Conservation (phyloP, 176 grass and related monocot species). For the Thalia dealbata region DNA sequence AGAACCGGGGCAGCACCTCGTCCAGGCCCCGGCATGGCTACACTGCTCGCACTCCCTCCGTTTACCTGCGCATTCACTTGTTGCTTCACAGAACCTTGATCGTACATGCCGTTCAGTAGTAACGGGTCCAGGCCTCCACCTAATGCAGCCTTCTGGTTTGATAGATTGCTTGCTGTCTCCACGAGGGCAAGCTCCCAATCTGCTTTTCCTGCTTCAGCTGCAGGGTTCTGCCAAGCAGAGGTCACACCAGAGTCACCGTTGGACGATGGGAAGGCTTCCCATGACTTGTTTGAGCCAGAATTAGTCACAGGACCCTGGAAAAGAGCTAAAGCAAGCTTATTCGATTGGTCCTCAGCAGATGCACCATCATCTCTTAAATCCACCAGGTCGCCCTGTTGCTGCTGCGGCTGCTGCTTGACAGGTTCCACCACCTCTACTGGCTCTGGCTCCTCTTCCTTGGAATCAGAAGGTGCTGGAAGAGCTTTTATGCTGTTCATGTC, state of each 20-base stretch:
- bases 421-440: too few species aligned
- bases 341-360: too few species aligned
- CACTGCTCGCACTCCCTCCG: conserved; percentile 61
- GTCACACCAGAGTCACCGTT: conserved; percentile 13
- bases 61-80: conserved; percentile 8
- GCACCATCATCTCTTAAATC: too few species aligned
- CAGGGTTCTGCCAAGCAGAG: too few species aligned
- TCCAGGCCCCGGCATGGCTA: conserved; percentile 27
- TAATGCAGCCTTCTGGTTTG: conserved; percentile 36
- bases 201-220: neutral
- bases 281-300: conserved; percentile 3
- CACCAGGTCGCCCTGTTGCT: too few species aligned
- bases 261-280: conserved; percentile 22
- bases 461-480: too few species aligned
- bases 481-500: too few species aligned
- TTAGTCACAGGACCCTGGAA: neutral
- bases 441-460: too few species aligned
- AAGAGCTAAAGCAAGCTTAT: neutral
- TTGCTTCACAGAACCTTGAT: conserved; percentile 3
- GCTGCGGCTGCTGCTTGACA: too few species aligned
- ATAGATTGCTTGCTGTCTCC: conserved; percentile 46
- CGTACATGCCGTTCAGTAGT: conserved; percentile 75
- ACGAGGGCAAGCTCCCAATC: conserved; percentile 67
- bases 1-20: conserved; percentile 29
- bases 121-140: conserved; percentile 55